Evolutionary conservation across 257 asterid species (phyloP).

Genomic region (Capsicum rhomboideum): DNA sequence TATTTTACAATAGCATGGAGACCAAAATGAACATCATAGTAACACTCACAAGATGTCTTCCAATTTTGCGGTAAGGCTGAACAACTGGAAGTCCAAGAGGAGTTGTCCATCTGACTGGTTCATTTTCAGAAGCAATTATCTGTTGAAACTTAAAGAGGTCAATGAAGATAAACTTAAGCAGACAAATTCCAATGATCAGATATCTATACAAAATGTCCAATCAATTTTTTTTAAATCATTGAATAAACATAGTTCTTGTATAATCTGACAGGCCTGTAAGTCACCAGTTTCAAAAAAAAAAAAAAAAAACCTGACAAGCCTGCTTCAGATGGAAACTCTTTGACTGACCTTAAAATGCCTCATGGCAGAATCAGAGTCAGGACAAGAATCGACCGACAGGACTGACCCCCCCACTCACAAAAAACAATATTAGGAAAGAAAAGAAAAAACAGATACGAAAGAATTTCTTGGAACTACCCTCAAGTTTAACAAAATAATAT

Average conservation of each 20-base stretch:
- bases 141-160: conserved; percentile 25
- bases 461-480: background rate
- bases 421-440: too few relatives aligned
- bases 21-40: background rate
- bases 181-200: background rate
- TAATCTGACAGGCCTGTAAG: background rate
- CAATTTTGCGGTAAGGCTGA: conserved; percentile 80
- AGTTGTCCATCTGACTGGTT: conserved; percentile 92
- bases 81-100: conserved; percentile 99
- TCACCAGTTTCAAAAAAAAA: too few relatives aligned
- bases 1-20: background rate
- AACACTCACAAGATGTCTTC: conserved; percentile 64
- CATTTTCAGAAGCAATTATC: conserved; percentile 84
- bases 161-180: conserved; percentile 6
- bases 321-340: background rate
- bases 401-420: background rate
- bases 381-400: background rate
- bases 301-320: background rate
- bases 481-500: background rate
- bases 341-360: background rate
- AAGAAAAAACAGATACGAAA: too few relatives aligned
- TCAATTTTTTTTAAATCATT: background rate
- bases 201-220: background rate
- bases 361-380: background rate
- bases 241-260: background rate